Evolutionary conservation across 495 filamentous ascomycete species (phyloP).

Genomic region (Trichoderma reesei): DNA sequence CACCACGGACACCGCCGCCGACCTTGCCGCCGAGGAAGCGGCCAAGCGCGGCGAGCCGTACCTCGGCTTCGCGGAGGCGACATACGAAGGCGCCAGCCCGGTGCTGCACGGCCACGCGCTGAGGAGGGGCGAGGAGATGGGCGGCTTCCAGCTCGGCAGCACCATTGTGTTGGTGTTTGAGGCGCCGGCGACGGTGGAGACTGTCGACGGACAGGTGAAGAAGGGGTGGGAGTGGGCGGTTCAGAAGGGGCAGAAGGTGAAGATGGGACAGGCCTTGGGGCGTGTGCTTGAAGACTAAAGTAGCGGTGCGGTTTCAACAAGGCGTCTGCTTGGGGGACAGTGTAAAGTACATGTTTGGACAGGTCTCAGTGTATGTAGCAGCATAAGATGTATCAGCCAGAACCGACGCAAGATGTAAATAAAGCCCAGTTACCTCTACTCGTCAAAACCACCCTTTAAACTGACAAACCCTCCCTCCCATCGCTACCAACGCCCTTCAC

Average conservation of each 20-base stretch:
- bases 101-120: constrained; percentile 77
- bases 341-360: too few relatives aligned
- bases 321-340: too few relatives aligned
- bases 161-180: constrained; percentile 96
- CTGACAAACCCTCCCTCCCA: too few relatives aligned
- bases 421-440: neutral
- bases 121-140: constrained; percentile 88
- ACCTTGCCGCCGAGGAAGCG: constrained; percentile 70
- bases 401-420: neutral
- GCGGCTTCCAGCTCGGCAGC: constrained; percentile 92
- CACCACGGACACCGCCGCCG: constrained; percentile 79
- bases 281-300: constrained; percentile 21
- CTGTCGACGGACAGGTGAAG: constrained; percentile 50
- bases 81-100: constrained; percentile 66
- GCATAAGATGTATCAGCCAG: too few relatives aligned
- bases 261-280: constrained; percentile 83
- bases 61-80: constrained; percentile 81
- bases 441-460: too few relatives aligned
- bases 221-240: constrained; percentile 77
- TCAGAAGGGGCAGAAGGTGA: constrained; percentile 75
- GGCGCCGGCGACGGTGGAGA: constrained; percentile 61
- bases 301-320: neutral
- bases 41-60: constrained; percentile 67
- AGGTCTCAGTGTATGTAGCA: too few relatives aligned
- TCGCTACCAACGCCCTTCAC: neutral